Base-by-base conservation (phyloP, 2,329 filamentous ascomycete genomes). In the Helotiales sp. region DNA sequence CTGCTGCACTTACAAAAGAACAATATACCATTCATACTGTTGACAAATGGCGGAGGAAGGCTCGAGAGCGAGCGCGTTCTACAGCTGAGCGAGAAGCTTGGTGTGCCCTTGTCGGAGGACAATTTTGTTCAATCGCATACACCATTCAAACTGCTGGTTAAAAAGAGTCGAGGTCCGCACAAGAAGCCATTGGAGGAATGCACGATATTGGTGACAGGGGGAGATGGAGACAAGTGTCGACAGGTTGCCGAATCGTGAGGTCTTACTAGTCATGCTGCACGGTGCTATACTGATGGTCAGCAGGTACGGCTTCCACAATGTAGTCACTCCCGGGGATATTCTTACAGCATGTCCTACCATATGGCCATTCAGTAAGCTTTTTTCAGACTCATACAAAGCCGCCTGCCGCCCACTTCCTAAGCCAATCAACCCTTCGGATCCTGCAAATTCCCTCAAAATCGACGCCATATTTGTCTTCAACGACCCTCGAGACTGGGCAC, bases 391-490 rank as follows among this genome's bases (percentile, higher is more conserved):
- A 76, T 93, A 93, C 78, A 81, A 80, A 49, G 74, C 77, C 6
- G 86, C 86, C 65, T 83, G 86, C 17, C 84, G 84, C 43, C 86
- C 87, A 1, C 81, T 92, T 0, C 89, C 89, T 66, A 80, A 30
- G 73, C 78, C 26, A 72, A 75, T 70, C 76, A 79, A 85, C 43
- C 82, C 81, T 0, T 77, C 79, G 0, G 80, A 82, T 15, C 84
- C 82, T 20, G 45, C 64, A 0, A 75, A 81, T 10, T 79, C 83
- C 10, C 84, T 95, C 57, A 93, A 93, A 73, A 91, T 99, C 72
- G 93, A 97, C 76, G 93, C 94, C 30, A 88, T 98, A 30, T 91
- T 98, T 75, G 91, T 97, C 6, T 97, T 95, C 85, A 97, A 97
- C 78, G 96, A 98, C 79, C 94, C 96, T 3, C 88, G 96, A 64